These are phyloP conservation scores for Botryosphaeria dothidea DNA, from an alignment of 2,329 filamentous ascomycete genomes.

Conservation along the genomic window DNA sequence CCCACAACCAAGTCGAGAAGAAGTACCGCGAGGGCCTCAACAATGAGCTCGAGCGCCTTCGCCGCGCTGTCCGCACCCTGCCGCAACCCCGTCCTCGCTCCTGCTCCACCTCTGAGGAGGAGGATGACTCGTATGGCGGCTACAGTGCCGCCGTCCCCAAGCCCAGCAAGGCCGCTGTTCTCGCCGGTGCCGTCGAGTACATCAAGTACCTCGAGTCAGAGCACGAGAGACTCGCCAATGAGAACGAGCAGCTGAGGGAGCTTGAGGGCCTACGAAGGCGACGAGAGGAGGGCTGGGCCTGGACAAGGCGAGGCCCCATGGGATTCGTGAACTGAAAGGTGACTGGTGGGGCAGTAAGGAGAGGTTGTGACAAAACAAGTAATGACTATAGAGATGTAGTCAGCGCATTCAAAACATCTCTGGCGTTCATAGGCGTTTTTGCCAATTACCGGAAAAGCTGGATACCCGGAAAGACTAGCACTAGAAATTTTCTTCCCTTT, in stretches of 20 bases:
- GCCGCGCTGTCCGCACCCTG: slow-evolving; percentile 32
- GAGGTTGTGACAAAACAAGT: background rate
- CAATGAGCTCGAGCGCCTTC: slow-evolving; percentile 33
- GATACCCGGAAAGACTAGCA: slow-evolving; percentile 16
- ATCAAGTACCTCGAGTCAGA: slow-evolving; percentile 22
- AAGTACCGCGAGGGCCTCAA: slow-evolving; percentile 36
- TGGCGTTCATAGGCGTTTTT: slow-evolving; percentile 12
- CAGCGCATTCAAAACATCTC: background rate
- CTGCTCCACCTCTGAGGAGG: slow-evolving; percentile 21
- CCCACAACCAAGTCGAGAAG: slow-evolving; percentile 39
- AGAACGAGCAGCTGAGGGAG: slow-evolving; percentile 30
- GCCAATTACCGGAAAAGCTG: slow-evolving; percentile 12
- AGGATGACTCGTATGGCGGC: slow-evolving; percentile 12
- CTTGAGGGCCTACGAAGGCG: slow-evolving; percentile 17
- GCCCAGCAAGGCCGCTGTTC: slow-evolving; percentile 26
- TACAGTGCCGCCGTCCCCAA: slow-evolving; percentile 16
- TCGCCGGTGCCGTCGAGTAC: slow-evolving; percentile 23
- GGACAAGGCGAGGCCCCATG: slow-evolving; percentile 12
- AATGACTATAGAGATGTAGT: slow-evolving; percentile 8
- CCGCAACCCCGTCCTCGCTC: slow-evolving; percentile 30
- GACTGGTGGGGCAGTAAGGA: background rate
- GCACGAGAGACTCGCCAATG: slow-evolving; percentile 23
- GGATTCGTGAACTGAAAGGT: slow-evolving; percentile 14
- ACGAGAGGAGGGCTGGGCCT: slow-evolving; percentile 17
- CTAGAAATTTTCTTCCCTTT: background rate